Evolutionary conservation across 2,329 filamentous ascomycete genomes (phyloP), one percentile per base, ranked within the genome.

Genomic region (Fusarium sp.): DNA sequence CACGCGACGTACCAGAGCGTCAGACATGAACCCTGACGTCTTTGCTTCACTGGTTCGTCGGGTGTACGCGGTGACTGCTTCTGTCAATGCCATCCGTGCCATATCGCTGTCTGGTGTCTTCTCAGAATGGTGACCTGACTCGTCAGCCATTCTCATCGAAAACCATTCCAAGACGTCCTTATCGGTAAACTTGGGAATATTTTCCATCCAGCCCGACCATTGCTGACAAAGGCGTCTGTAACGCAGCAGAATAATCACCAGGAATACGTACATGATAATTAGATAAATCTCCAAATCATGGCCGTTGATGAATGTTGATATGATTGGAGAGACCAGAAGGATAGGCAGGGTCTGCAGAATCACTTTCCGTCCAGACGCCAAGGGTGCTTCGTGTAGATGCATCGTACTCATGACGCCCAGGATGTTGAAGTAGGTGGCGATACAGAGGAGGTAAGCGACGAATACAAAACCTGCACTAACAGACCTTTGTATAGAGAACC

Each of bases 331-430:
- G 8, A 71, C 25, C 7, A 71, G 44, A 6, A 71, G 60, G 2
- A 70, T 32, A 1, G 69, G 69, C 8, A 71, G 40, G 2, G 65
- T 70, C 20, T 71, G 63, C 2, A 71, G 34, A 18, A 71, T 45
- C 3, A 71, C 46, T 1, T 56, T 59, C 7, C 69, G 54, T 4
- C 69, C 67, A 3, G 69, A 71, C 4, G 46, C 29, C 9, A 71
- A 45, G 4, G 69, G 69, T 16, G 59, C 46, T 30, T 68, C 60
- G 6, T 57, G 56, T 9, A 65, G 67, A 30, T 71, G 69, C 69
- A 71, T 71, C 4, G 69, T 61, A 40, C 67, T 70, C 67, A 71
- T 67, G 1, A 71, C 56, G 13, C 69, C 69, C 13, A 71, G 51
- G 11, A 71, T 37, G 40, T 68, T 71, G 22, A 70, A 71, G 40